phyloP scores from a whole-genome alignment of 257 asterid species.

The Salvia hispanica region DNA sequence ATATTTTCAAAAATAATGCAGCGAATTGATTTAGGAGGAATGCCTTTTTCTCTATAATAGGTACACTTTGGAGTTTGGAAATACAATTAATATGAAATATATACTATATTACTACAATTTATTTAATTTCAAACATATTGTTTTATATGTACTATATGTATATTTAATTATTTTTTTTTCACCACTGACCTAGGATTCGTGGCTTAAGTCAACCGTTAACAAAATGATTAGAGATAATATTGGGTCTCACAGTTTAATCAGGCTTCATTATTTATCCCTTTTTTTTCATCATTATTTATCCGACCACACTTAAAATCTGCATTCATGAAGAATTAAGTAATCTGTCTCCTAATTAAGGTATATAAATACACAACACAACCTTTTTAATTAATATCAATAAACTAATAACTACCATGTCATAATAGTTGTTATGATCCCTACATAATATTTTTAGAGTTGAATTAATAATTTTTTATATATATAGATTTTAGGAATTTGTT shows the following conservation, averaged over 20 bases:
- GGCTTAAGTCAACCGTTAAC: background rate
- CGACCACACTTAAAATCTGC: background rate
- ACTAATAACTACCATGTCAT: background rate
- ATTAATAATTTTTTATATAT: background rate
- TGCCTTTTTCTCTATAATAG: no score
- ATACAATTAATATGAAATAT: no score
- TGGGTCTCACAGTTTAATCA: background rate
- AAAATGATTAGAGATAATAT: constrained; percentile 5
- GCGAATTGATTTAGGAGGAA: no score
- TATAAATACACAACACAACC: background rate
- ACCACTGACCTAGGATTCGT: background rate
- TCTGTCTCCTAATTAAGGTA: background rate
- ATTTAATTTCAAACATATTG: background rate
- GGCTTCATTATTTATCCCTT: background rate
- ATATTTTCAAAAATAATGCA: no score
- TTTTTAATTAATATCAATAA: background rate
- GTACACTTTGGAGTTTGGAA: no score
- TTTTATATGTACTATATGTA: background rate
- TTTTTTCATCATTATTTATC: background rate
- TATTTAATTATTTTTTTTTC: background rate
- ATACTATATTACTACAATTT: no score
- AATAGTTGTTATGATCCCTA: background rate
- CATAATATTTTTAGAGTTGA: no score
- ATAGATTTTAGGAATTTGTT: no score
- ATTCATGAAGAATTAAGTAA: background rate